Percentiles rank a stretch among this genome's conserved stretches.
Evolutionary conservation across 345 rosid species (phyloP).

Genomic region (Physaria fendleri): DNA sequence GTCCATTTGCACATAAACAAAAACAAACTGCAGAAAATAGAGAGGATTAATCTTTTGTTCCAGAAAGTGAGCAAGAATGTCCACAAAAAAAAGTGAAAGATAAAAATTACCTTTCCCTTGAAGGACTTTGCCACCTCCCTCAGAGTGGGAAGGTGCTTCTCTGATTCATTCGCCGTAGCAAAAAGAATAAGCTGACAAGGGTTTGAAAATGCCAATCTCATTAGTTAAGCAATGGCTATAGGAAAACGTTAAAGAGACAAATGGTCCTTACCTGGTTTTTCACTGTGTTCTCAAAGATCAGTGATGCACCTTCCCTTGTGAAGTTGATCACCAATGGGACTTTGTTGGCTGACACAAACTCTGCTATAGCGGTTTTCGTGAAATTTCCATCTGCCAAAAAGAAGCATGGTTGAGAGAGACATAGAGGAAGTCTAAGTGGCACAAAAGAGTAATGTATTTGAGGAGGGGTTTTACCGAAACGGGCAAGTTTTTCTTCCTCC

Average conservation of each 20-base stretch:
- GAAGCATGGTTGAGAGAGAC: constrained; percentile 17
- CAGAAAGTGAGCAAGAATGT: not conserved
- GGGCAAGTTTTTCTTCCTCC: constrained; percentile 25
- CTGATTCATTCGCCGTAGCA: constrained; percentile 63
- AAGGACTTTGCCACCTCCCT: constrained; percentile 73
- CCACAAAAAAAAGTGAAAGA: not conserved
- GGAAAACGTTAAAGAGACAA: not conserved
- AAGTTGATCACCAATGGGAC: constrained; percentile 74
- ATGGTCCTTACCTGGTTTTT: constrained; percentile 65
- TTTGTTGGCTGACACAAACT: constrained; percentile 81
- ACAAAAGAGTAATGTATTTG: not conserved
- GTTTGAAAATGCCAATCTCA: not conserved
- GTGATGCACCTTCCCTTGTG: constrained; percentile 75
- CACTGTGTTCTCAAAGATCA: constrained; percentile 66
- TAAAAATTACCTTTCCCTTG: constrained; percentile 75
- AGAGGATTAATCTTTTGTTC: not conserved
- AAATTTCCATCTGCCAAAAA: constrained; percentile 65
- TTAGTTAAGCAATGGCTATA: not conserved
- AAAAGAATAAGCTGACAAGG: constrained; percentile 69
- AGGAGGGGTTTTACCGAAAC: constrained; percentile 23
- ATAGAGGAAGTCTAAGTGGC: not conserved
- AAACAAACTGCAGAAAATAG: constrained; percentile 59
- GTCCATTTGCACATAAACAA: constrained; percentile 80
- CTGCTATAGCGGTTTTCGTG: constrained; percentile 61
- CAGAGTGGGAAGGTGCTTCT: constrained; percentile 54